Evolutionary conservation across 2,329 filamentous ascomycete species (phyloP), one percentile per base, ranked within the genome.

Genomic region (Arthroderma uncinatum): DNA sequence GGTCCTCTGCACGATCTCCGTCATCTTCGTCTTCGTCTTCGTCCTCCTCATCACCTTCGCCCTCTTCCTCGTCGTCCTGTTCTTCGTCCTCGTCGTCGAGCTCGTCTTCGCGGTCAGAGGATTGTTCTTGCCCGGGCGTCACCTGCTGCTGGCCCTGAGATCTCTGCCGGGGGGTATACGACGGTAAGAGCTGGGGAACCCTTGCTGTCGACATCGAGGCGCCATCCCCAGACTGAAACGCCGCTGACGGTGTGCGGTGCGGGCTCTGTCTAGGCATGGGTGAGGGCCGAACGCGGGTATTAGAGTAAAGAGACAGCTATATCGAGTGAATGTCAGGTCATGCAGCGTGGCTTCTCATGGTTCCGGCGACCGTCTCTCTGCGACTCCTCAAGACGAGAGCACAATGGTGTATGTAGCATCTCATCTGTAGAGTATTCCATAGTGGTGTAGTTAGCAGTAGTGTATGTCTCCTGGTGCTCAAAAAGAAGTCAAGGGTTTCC

Each of bases 11-110:
- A n/a, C n/a, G n/a, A n/a, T 37, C n/a, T n/a, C 9, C 19, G 30
- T 65, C 66, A 62, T 72, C 66, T 28, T 64, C 67, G 8, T 58
- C 58, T 53, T 61, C 63, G 14, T 60, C 61, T 9, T 63, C 61
- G 2, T 60, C 63, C 3, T 61, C 63, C 16, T 59, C 55, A 1
- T 60, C 59, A 8, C 42, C 56, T 10, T 36, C 52, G 21, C 64
- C 67, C 6, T 58, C 57, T 55, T 59, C 63, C 10, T 58, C 60
- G 6, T 64, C 60, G 2, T 60, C 62, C 4, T 61, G 59, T n/a
- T 60, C 56, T 25, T 40, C 19, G 5, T 36, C 30, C 55, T 5
- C 21, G 4, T 28, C 47, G 14, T 9, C 16, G 8, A 39, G 4
- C n/a, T 39, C 37, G 37, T 39, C 37, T 14, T 39, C 37, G 10